Evolutionary conservation across 2,329 filamentous ascomycete genomes (phyloP), one percentile per base, ranked within the genome.

Genomic region (Domatiomyces catenatus): DNA sequence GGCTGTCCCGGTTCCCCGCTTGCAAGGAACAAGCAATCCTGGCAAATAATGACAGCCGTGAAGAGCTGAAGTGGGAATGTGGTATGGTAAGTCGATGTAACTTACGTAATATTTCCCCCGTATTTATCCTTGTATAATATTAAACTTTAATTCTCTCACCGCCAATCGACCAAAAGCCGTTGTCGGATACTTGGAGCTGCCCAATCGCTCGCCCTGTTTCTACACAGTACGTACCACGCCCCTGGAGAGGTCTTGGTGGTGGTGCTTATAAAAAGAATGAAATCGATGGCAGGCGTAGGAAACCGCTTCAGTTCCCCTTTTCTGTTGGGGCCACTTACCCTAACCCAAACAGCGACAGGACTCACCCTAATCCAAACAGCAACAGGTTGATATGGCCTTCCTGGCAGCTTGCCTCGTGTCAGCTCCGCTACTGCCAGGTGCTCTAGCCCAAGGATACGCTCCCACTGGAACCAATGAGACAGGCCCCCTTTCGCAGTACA

Each of bases 401-500:
- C 5, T 39, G 10, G 32, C 32, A 8, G 32, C 10, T 15, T 39
- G 8, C 32, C 32, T 39, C 15, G 32, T 12, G 10, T 15, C 15
- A 5, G 32, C 10, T 15, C 2, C 32, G 32, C 32, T 52, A 2
- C 49, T 52, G 3, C 49, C 44, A 1, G 22, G 22, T 19, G 48
- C 39, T 12, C 24, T 49, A 39, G 48, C 42, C 4, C 54, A 56
- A 43, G 54, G 54, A 28, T 42, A 36, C n/a, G 52, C 50, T 8
- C 50, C 52, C 10, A 46, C 42, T 8, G 32, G 32, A 12, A 53
- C 53, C 7, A 55, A 55, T 47, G 18, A 39, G 1, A 56, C 54
- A 1, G 54, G 54, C 8, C 54, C 54, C 15, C 42, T 56, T 24
- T 56, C 54, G 4, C 54, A 56, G 49, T 56, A 47, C 52, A 56